These are phyloP conservation scores for Berberis thunbergii DNA, from an alignment of 164 flowering plant genomes.

Conservation along the genomic window DNA sequence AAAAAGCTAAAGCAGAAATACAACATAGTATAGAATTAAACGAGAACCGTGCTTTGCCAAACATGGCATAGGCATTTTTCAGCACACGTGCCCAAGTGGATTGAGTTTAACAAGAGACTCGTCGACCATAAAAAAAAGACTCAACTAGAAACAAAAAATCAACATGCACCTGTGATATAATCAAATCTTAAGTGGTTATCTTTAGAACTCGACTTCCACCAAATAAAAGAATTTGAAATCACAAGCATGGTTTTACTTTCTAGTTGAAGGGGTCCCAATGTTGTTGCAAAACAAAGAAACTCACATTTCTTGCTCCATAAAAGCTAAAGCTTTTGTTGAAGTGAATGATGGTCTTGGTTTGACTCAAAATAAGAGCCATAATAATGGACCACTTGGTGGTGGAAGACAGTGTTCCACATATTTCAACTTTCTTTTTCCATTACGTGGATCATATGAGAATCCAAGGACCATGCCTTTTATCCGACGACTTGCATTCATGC, in stretches of 20 bases:
- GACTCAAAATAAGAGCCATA: constrained; percentile 10
- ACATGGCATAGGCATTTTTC: too few species aligned
- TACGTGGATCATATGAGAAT: constrained; percentile 8
- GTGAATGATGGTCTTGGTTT: constrained; percentile 8
- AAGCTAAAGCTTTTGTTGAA: constrained; percentile 4
- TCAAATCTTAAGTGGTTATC: too few species aligned
- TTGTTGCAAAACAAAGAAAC: constrained; percentile 2
- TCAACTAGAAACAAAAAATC: too few species aligned
- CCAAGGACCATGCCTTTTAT: constrained; percentile 5
- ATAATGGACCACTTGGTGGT: constrained; percentile 10
- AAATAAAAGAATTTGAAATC: neutral
- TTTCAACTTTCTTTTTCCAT: constrained; percentile 6
- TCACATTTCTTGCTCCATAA: constrained; percentile 6
- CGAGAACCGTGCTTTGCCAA: too few species aligned
- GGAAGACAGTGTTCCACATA: constrained; percentile 14
- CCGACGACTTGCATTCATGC: neutral
- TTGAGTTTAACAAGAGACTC: too few species aligned
- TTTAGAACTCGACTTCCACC: too few species aligned
- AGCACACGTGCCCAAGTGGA: too few species aligned
- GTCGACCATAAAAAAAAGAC: too few species aligned
- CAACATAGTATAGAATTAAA: too few species aligned
- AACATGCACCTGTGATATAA: too few species aligned
- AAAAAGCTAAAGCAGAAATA: too few species aligned
- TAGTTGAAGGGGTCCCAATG: constrained; percentile 2
- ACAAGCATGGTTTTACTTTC: neutral